These are phyloP conservation scores for Cutaneotrichosporon cavernicola DNA, from an alignment of 1,284 basidiomycete species.

Conservation along the genomic window DNA sequence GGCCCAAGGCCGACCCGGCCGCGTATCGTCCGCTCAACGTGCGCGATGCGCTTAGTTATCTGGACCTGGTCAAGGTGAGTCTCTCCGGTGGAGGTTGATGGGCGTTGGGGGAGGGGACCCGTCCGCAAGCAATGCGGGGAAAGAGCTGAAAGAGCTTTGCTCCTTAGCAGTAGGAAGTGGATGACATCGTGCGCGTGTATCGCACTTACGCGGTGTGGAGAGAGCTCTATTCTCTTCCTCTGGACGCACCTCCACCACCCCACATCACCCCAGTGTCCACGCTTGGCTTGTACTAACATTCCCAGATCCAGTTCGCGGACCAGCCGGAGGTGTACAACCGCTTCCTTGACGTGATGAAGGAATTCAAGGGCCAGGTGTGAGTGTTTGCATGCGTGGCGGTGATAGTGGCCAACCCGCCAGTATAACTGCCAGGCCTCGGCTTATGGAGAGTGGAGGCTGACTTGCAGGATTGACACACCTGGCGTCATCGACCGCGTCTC, in stretches of 20 bases:
- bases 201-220: no score
- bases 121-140: no score
- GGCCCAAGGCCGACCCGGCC: slow-evolving; percentile 19
- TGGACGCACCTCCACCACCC: slow-evolving; percentile 2
- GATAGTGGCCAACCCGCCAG: not conserved
- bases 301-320: slow-evolving; percentile 74
- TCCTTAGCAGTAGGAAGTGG: no score
- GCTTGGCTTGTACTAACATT: not conserved
- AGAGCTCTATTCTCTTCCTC: not conserved
- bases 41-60: slow-evolving; percentile 89
- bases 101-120: no score
- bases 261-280: not conserved
- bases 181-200: no score
- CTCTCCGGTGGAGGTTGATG: not conserved
- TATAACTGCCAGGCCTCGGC: not conserved
- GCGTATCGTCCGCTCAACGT: slow-evolving; percentile 53
- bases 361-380: slow-evolving; percentile 92
- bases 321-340: slow-evolving; percentile 95
- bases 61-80: slow-evolving; percentile 85
- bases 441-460: slow-evolving; percentile 2
- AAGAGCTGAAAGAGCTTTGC: no score
- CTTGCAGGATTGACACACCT: slow-evolving; percentile 87
- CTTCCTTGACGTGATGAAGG: slow-evolving; percentile 99
- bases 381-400: slow-evolving; percentile 45
- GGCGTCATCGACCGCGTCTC: slow-evolving; percentile 98